phyloP scores from a whole-genome alignment of 2,329 filamentous ascomycete genomes.

The Bertia moriformis region DNA sequence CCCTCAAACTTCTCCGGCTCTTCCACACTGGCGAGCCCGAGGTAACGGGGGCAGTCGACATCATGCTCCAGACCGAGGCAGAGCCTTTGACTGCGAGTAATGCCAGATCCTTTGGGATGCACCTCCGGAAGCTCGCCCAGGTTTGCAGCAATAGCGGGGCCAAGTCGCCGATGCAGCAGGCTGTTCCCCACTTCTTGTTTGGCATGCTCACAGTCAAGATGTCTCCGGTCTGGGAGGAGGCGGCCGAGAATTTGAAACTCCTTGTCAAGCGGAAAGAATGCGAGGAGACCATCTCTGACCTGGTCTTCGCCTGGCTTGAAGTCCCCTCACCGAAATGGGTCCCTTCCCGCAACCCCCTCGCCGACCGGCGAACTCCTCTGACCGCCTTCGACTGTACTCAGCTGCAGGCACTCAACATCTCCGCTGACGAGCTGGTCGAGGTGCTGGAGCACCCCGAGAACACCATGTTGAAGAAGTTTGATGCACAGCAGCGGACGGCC shows the following conservation, averaged over 20 bases:
- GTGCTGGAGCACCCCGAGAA: constrained; percentile 36
- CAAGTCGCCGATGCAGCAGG: constrained; percentile 51
- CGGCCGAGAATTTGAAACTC: constrained; percentile 59
- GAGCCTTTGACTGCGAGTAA: constrained; percentile 66
- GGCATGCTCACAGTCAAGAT: constrained; percentile 77
- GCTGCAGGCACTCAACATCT: constrained; percentile 39
- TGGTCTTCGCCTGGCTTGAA: constrained; percentile 68
- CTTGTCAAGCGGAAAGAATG: constrained; percentile 58
- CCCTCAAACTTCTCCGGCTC: constrained; percentile 56
- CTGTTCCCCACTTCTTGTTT: constrained; percentile 73
- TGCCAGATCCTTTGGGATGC: constrained; percentile 66
- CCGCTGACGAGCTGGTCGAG: constrained; percentile 33
- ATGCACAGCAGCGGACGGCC: constrained; percentile 42
- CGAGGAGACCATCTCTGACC: constrained; percentile 56
- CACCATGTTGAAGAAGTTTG: constrained; percentile 48
- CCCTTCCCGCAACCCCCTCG: constrained; percentile 21
- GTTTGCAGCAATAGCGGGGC: constrained; percentile 29
- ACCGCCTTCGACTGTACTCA: constrained; percentile 82
- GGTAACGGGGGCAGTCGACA: constrained; percentile 32
- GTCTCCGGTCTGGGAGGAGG: constrained; percentile 76
- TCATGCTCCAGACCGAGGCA: constrained; percentile 68
- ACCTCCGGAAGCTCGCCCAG: constrained; percentile 61
- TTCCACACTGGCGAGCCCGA: constrained; percentile 34
- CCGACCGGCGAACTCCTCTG: constrained; percentile 21
- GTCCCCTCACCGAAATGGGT: constrained; percentile 38